Evolutionary conservation across 495 filamentous ascomycete genomes (phyloP), one percentile per base, ranked within the genome.

Genomic region (Durotheca rogersii): DNA sequence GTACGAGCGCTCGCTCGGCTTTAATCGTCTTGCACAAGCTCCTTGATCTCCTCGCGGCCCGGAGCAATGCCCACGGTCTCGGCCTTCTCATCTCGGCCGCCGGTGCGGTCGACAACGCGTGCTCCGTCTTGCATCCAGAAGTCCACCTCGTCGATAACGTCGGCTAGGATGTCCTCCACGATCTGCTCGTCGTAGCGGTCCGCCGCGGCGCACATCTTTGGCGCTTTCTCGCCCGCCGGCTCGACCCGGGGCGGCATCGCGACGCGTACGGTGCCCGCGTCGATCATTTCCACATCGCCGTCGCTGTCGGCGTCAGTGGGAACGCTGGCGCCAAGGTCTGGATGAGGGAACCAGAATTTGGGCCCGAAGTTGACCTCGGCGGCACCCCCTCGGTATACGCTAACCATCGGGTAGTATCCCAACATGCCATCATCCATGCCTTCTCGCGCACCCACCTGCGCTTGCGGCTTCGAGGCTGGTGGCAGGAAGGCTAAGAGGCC

Each of bases 141-240:
- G 61, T 92, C 88, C 35, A 92, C 85, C 66, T 96, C 91, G 65
- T 98, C 94, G 11, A 95, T 76, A 27, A 97, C 77, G 67, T 96
- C 92, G 59, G 89, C 95, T 29, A 91, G 73, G 6, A 96, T 78
- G 63, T 97, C 94, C 69, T 99, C 94, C 2, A 86, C 91, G 53
- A 97, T 92, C 72, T 96, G 91, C 66, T 97, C 93, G 59, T 88
- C 80, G 68, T 89, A 97, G 7, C 93, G 78, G 47, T 95, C 90
- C 4, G 81, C 76, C 16, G 95, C 75, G 1, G 87, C 71, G 23
- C 76, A 72, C 2, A 88, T 39, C 32, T 56, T 62, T 1, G 55
- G 49, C 25, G 46, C 38, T 32, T 40, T 37, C 25, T 39, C 23
- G 16, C 29, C 25, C n/a, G 16, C 29, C 29, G 43, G 34, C n/a